Evolutionary conservation across 108 stramenopile genomes (phyloP).

Genomic region (Parietichytrium sp.): DNA sequence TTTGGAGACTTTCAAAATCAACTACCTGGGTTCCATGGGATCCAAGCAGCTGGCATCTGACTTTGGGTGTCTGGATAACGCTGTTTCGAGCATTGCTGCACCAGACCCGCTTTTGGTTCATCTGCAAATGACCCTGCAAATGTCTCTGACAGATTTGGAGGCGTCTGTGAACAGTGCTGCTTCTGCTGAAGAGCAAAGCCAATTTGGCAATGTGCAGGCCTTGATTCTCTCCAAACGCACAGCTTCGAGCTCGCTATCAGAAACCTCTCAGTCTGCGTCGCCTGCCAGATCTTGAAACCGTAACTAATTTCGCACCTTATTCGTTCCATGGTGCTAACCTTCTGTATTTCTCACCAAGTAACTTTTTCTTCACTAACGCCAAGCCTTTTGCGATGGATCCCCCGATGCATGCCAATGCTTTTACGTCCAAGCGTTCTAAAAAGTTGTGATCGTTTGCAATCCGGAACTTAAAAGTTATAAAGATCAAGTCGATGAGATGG

Average conservation of each 20-base stretch:
- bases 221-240: not conserved
- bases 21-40: not conserved
- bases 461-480: no score
- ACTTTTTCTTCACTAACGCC: no score
- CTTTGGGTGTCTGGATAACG: conserved; percentile 3
- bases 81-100: not conserved
- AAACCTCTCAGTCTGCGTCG: no score
- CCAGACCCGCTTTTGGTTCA: not conserved
- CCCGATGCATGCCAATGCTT: no score
- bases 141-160: not conserved
- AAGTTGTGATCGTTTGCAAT: no score
- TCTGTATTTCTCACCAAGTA: no score
- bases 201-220: not conserved
- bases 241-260: not conserved
- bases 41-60: not conserved
- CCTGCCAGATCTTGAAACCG: no score
- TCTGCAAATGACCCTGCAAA: not conserved
- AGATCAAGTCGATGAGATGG: no score
- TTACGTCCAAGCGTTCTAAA: no score
- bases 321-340: no score
- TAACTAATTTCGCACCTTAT: no score
- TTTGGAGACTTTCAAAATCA: not conserved
- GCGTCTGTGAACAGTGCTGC: not conserved
- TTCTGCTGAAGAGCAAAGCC: not conserved
- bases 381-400: no score